A percentile compares a stretch with the other conserved stretches of the same genome.
Evolutionary conservation across 2,329 filamentous ascomycete species (phyloP).

Genomic region (Erysiphe pulchra): DNA sequence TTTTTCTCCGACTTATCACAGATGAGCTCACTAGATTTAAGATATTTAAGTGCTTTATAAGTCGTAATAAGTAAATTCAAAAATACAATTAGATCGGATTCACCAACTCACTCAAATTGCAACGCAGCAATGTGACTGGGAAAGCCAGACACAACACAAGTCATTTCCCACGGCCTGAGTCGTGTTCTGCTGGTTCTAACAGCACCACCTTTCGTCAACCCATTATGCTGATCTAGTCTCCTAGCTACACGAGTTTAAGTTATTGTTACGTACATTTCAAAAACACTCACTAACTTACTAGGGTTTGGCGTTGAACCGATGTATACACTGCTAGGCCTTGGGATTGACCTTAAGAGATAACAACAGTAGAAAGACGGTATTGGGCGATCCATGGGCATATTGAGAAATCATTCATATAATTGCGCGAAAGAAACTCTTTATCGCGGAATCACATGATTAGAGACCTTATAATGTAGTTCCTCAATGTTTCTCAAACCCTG

Average conservation of each 20-base stretch:
- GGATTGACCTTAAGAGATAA: constrained; percentile 69
- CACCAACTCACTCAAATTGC: constrained; percentile 56
- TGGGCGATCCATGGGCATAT: constrained; percentile 16
- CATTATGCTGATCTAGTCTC: constrained; percentile 81
- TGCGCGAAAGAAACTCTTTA: no score
- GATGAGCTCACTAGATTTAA: no score
- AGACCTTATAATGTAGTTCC: no score
- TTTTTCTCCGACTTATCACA: no score
- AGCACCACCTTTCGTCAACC: constrained; percentile 56
- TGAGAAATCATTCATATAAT: no score
- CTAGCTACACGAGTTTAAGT: constrained; percentile 21
- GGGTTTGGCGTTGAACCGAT: constrained; percentile 85
- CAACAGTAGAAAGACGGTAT: constrained; percentile 85
- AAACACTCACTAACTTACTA: constrained; percentile 4
- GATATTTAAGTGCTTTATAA: no score
- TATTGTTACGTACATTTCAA: background rate
- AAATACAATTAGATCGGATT: background rate
- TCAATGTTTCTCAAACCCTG: no score
- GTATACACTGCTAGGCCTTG: constrained; percentile 45
- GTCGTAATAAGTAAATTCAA: background rate
- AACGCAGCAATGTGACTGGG: constrained; percentile 66
- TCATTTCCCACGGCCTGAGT: constrained; percentile 77
- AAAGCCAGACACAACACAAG: constrained; percentile 66
- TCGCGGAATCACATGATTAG: no score
- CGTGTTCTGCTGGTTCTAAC: constrained; percentile 40